These are phyloP conservation scores for Saturnispora bothae DNA, from an alignment of 805 yeast genomes.

Conservation along the genomic window DNA sequence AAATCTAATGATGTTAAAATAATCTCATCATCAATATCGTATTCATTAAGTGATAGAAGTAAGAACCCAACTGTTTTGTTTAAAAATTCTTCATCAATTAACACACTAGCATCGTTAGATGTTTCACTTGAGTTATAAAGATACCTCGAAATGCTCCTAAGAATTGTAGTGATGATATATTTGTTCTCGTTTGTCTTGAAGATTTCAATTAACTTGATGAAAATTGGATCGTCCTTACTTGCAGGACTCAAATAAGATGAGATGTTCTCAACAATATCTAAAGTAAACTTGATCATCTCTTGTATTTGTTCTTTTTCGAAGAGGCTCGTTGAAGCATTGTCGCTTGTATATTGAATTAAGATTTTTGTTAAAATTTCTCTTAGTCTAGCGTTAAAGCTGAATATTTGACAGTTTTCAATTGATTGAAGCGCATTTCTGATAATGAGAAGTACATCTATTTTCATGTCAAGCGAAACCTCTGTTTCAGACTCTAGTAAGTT, in stretches of 20 bases:
- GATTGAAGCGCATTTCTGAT: conserved; percentile 80
- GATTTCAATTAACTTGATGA: conserved; percentile 42
- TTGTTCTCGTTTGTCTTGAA: conserved; percentile 54
- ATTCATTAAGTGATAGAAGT: conserved; percentile 30
- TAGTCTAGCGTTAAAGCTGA: conserved; percentile 40
- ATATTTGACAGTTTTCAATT: conserved; percentile 65
- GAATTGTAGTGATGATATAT: conserved; percentile 51
- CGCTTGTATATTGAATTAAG: conserved; percentile 26
- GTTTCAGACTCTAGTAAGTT: conserved; percentile 13
- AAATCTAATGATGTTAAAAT: conserved; percentile 68
- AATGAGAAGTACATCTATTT: conserved; percentile 46
- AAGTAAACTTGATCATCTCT: conserved; percentile 55
- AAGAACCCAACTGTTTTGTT: conserved; percentile 48
- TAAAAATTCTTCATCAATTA: conserved; percentile 36
- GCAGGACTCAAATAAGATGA: conserved; percentile 76
- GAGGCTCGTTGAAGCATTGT: conserved; percentile 6
- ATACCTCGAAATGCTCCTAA: conserved; percentile 72
- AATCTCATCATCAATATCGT: conserved; percentile 53
- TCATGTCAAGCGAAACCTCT: conserved; percentile 20
- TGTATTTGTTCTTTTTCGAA: conserved; percentile 26
- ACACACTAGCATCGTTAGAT: conserved; percentile 34
- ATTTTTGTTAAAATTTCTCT: conserved; percentile 35
- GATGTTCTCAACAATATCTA: conserved; percentile 78
- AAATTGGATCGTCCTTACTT: conserved; percentile 56
- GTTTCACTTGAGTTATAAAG: conserved; percentile 44